These are phyloP conservation scores for Cyberlindnera sargentensis DNA, from an alignment of 805 yeast species.

Conservation along the genomic window DNA sequence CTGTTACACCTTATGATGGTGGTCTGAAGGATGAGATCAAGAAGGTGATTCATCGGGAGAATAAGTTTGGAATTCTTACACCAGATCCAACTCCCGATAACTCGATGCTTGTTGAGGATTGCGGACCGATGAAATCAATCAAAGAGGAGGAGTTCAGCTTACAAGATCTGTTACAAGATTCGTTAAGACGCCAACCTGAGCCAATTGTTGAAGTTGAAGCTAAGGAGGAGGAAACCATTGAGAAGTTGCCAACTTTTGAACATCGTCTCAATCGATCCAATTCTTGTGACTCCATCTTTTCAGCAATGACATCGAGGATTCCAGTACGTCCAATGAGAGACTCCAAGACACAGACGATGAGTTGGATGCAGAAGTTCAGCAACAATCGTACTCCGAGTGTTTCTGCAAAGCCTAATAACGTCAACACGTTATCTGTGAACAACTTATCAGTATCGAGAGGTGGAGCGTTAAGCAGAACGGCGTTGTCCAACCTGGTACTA, in stretches of 20 bases:
- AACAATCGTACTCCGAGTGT: neutral
- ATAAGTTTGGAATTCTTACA: neutral
- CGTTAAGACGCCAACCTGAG: neutral
- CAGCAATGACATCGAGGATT: slow-evolving; percentile 17
- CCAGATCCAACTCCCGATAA: neutral
- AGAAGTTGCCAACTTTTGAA: slow-evolving; percentile 15
- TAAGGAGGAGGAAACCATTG: neutral
- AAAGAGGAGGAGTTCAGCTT: neutral
- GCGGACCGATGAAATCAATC: neutral
- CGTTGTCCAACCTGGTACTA: slow-evolving; percentile 10
- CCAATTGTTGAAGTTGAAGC: neutral
- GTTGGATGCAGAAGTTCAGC: slow-evolving; percentile 21
- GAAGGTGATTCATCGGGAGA: no score
- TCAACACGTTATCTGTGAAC: slow-evolving; percentile 6
- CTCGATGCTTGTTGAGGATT: neutral
- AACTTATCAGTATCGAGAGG: slow-evolving; percentile 2
- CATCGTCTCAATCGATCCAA: slow-evolving; percentile 24
- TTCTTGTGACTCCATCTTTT: slow-evolving; percentile 24
- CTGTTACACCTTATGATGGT: neutral
- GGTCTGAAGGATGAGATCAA: neutral
- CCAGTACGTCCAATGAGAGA: slow-evolving; percentile 16
- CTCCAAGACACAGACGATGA: slow-evolving; percentile 19
- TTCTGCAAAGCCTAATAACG: slow-evolving; percentile 3
- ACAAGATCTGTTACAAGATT: slow-evolving; percentile 1
- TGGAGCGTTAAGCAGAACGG: slow-evolving; percentile 3